Percentiles rank a stretch among this genome's conserved stretches.
phyloP scores from a whole-genome alignment of 371 early-diverging fungal genomes.

The Smittium culicis region DNA sequence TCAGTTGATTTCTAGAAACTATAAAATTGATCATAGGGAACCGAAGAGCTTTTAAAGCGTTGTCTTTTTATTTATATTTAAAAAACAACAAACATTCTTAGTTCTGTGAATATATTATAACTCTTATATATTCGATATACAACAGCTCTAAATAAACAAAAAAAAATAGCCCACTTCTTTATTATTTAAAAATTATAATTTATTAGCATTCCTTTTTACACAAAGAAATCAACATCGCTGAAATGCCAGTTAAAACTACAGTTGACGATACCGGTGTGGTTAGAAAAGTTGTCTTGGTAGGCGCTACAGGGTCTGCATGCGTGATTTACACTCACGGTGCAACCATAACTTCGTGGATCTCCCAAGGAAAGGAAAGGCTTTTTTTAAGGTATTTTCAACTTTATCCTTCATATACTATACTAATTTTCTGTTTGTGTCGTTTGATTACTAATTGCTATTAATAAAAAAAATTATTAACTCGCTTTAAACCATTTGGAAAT shows the following conservation, averaged over 20 bases:
- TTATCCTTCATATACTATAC: conserved; percentile 5
- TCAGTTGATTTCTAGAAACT: too few species aligned
- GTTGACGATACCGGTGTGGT: conserved; percentile 7
- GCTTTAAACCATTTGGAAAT: not conserved
- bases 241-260: conserved; percentile 8
- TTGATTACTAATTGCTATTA: not conserved
- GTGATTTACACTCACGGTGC: conserved; percentile 33
- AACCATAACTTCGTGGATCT: conserved; percentile 37
- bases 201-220: too few species aligned
- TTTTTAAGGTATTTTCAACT: conserved; percentile 24
- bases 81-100: too few species aligned
- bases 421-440: not conserved
- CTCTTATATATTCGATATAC: too few species aligned
- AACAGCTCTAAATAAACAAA: too few species aligned
- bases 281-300: not conserved
- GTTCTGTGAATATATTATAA: too few species aligned
- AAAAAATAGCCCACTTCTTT: too few species aligned
- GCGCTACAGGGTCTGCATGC: not conserved
- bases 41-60: too few species aligned
- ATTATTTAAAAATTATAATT: too few species aligned
- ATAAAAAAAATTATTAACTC: not conserved
- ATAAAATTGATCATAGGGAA: too few species aligned
- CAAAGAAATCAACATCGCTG: not conserved
- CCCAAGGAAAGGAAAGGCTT: conserved; percentile 30
- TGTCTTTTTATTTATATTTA: too few species aligned